phyloP scores from a whole-genome alignment of 1,284 basidiomycete genomes.

The Heterobasidion parviporum region DNA sequence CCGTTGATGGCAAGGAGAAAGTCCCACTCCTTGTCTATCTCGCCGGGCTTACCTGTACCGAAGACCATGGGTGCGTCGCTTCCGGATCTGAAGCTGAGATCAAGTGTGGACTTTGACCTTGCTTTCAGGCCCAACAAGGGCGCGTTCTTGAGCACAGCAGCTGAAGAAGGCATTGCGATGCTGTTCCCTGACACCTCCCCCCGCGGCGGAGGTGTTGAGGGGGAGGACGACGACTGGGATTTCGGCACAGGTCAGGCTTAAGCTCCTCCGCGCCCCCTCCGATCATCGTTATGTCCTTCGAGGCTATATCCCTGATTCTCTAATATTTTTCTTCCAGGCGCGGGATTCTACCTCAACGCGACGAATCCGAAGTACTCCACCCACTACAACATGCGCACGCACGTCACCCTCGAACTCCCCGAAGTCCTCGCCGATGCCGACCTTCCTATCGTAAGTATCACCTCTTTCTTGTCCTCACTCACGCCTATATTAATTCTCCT shows the following conservation, averaged over 20 bases:
- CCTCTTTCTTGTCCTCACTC: neutral
- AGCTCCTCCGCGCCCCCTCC: neutral
- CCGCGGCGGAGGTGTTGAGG: conserved; percentile 83
- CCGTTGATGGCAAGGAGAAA: conserved; percentile 53
- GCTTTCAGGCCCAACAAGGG: conserved; percentile 76
- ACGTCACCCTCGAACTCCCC: conserved; percentile 80
- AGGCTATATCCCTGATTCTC: neutral
- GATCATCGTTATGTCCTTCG: neutral
- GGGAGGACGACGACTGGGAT: conserved; percentile 87
- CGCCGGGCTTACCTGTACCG: conserved; percentile 90
- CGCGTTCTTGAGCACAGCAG: conserved; percentile 73
- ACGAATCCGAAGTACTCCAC: conserved; percentile 73
- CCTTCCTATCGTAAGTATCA: conserved; percentile 50
- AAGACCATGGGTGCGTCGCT: conserved; percentile 77
- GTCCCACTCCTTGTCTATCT: conserved; percentile 88
- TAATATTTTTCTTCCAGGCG: conserved; percentile 36
- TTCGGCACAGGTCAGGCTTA: conserved; percentile 63
- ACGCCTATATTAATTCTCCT: neutral
- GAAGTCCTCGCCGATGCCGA: conserved; percentile 61
- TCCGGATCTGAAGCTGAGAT: neutral
- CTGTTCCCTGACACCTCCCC: conserved; percentile 97
- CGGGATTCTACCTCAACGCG: conserved; percentile 92
- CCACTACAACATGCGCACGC: conserved; percentile 88
- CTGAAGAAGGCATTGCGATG: conserved; percentile 80
- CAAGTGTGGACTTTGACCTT: neutral